Evolutionary conservation across 2,329 filamentous ascomycete species (phyloP), one percentile per base, ranked within the genome.

Genomic region (Cordyceps cateniannulata): DNA sequence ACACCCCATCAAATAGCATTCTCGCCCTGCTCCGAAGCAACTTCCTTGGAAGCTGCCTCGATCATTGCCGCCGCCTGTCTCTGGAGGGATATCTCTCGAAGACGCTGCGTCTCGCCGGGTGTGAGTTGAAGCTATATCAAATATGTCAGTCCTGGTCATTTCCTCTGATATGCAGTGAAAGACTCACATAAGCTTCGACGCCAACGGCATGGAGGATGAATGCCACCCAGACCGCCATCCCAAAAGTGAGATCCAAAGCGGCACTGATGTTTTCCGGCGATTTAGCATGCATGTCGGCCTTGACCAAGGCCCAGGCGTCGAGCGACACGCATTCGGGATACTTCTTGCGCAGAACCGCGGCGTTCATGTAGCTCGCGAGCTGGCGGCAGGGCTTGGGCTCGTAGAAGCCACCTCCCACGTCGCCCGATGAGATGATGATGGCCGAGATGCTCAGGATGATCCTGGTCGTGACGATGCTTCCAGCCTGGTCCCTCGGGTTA

Each of bases 221-320:
- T 0, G 80, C 76, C 5, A 86, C 52, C 79, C 81, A 86, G 1
- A 78, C 47, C 0, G 78, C 76, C 66, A 79, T 75, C 2, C 81
- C 82, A 62, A 85, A 85, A 1, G 65, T 70, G 1, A 79, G 45
- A 14, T 76, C 71, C 18, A 85, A 65, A 0, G 74, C 73, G 1
- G 79, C 77, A 0, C 72, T 77, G 2, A 73, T 53, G 25, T 71
- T 66, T 7, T 63, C 65, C 5, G 67, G 63, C 64, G 70, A 45
- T 3, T 38, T 59, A 50, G 66, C n/a, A 2, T 25, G 4, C 66
- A 77, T 60, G 12, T 74, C 67, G 8, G 73, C 73, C 3, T 63
- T 8, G 66, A 55, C 66, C n/a, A 66, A 76, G 61, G 16, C 74
- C 67, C 68, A 69, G 2, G 71, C 67, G 51, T 70, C 70, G 35